Evolutionary conservation across 140 eudicot species (phyloP).

Genomic region (Oenanthe javanica): DNA sequence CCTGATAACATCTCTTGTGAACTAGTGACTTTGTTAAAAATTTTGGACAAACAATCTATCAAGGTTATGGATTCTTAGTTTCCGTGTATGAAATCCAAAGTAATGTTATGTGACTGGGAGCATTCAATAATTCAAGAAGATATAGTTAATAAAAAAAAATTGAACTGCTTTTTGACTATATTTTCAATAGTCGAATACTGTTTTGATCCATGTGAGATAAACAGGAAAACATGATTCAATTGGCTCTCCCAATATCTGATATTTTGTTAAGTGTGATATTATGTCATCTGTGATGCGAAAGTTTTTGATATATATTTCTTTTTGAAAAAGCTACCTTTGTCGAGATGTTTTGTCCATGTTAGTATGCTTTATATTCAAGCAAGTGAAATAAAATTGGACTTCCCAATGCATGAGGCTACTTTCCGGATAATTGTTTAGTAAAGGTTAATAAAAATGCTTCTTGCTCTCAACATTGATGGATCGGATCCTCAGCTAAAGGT

Average conservation of each 20-base stretch:
- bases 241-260: background rate
- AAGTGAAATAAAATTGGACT: background rate
- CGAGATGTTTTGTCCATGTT: background rate
- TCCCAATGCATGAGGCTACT: no score
- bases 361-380: background rate
- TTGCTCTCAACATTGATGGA: background rate
- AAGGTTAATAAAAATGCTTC: no score
- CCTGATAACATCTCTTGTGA: background rate
- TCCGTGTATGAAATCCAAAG: background rate
- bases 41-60: background rate
- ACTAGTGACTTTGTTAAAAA: background rate
- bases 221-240: background rate
- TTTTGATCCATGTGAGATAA: background rate
- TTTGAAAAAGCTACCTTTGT: background rate
- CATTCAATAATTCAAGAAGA: background rate
- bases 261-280: background rate
- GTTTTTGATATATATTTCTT: no score
- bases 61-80: background rate
- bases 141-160: background rate
- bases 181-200: background rate
- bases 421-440: no score
- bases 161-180: background rate
- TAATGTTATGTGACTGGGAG: background rate
- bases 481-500: background rate
- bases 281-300: background rate